phyloP scores from a whole-genome alignment of 345 rosid species.

The Linum tenue region DNA sequence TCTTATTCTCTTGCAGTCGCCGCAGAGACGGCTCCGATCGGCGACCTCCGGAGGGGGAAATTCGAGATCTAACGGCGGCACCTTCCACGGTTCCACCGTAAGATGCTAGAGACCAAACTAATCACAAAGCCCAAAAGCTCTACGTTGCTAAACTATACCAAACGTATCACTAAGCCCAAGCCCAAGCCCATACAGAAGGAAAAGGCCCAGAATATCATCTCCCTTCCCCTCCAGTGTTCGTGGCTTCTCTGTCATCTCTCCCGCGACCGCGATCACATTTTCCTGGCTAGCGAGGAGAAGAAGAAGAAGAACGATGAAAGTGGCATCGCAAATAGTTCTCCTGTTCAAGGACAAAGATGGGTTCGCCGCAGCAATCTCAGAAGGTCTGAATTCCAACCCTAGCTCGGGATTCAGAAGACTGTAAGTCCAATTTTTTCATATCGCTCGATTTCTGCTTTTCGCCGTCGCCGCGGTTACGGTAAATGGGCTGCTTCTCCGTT shows the following conservation, averaged over 20 bases:
- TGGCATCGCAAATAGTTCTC: conserved; percentile 46
- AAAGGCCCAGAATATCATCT: no score
- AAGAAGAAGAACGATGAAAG: conserved; percentile 30
- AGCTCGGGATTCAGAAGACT: conserved; percentile 30
- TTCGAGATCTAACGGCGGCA: no score
- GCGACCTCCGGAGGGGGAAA: not conserved
- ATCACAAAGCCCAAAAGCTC: no score
- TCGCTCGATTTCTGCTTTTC: not conserved
- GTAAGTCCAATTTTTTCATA: not conserved
- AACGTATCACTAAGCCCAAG: no score
- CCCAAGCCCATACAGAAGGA: no score
- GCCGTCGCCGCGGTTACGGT: not conserved
- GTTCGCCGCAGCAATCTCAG: conserved; percentile 34
- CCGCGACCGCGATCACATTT: no score
- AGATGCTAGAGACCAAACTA: no score
- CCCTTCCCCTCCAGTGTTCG: no score
- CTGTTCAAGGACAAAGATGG: conserved; percentile 45
- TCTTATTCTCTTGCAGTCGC: no score
- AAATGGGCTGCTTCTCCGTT: not conserved
- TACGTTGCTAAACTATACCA: no score
- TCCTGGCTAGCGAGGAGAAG: not conserved
- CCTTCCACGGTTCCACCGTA: no score
- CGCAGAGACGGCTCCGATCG: not conserved
- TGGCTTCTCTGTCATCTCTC: no score
- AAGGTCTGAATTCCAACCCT: conserved; percentile 38